Base-by-base conservation (phyloP, 352 stramenopile genomes). In the Detonula confervacea region DNA sequence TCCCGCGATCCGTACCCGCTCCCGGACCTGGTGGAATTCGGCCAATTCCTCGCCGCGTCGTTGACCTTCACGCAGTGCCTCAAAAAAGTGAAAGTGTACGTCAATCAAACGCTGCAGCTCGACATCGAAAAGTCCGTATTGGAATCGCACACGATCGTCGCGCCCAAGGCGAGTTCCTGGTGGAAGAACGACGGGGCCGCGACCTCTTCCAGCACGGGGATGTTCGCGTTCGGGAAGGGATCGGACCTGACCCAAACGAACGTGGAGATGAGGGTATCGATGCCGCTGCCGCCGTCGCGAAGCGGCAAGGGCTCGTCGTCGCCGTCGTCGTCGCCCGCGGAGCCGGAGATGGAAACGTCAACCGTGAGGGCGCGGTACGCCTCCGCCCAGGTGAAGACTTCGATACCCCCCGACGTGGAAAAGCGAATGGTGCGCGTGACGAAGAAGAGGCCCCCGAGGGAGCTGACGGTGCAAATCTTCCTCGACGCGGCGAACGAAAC, bases 41-140 rank as follows among this genome's bases (percentile, higher is more conserved):
- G 85, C 25, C 65, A 92, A 54, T 94, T 94, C 55, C 74, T 94
- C 1, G 77, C 77, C 29, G 77, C 87, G 11, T 86, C 72, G 29
- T 55, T 94, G 3, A 94, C 90, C 1, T 94, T 94, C 60, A 94
- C 90, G 1, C 73, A 86, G 61, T 85, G 70, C 57, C 69, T 93
- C 2, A 51, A 54, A 14, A 73, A 78, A 16, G 71, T 93, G n/a
- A 44, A 60, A 49, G 85, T 93, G 2, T 89, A 84, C 61, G 80
- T 93, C 42, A 83, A 91, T 63, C 22, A 80, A 7, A 74, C 77
- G 30, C 22, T 75, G 29, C 59, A 78, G 25, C 42, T 93, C 30
- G 73, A 76, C 12, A 90, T 92, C 35, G n/a, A 59, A 18, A 92
- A 92, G 29, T 87, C 72, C 24, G 72, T 82, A 6, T 27, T 91